Evolutionary conservation across 306 rosid genomes (phyloP), one percentile per base, ranked within the genome.

Genomic region (Vigna radiata): DNA sequence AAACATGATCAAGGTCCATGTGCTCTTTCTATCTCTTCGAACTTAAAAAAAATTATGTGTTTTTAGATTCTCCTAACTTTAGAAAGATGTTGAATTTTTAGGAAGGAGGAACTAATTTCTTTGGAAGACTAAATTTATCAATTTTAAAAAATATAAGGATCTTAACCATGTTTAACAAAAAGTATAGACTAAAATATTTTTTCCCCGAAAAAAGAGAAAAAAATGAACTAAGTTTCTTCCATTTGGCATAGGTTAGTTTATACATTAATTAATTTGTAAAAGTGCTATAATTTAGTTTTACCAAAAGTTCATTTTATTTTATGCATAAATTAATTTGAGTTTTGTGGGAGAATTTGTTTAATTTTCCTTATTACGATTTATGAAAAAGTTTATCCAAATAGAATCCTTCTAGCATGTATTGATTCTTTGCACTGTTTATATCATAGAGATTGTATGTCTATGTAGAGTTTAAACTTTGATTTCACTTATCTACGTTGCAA

Each of bases 401-500:
- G 49, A 44, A 44, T 44, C 16, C 5, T 44, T 11, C 15, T 44
- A 11, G 15, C 15, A 44, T 44, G 15, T 44, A 44, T 11, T 44
- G 13, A 29, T 21, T 41, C 65, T 53, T 43, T 50, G 36, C 11
- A 7, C 46, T 65, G 6, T 27, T 48, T 46, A 8, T 69, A 14
- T n/a, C 36, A 4, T 16, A 52, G 43, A 56, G 19, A 73, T 56
- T 36, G 18, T 73, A 2, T 43, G 9, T 39, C 8, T 62, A 21
- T 73, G 27, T 25, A 18, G 7, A 18, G 49, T 50, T 50, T 70
- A 48, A 18, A 31, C 13, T 62, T 62, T 50, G 53, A 43, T 54
- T 70, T 53, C 33, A 63, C 68, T 65, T 55, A 14, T 46, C 47
- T 27, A 18, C 63, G 46, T 48, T 76, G 59, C 6, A 68, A 23